Evolutionary conservation across 2,329 filamentous ascomycete genomes (phyloP).

Genomic region (Paecilomyces variotii): DNA sequence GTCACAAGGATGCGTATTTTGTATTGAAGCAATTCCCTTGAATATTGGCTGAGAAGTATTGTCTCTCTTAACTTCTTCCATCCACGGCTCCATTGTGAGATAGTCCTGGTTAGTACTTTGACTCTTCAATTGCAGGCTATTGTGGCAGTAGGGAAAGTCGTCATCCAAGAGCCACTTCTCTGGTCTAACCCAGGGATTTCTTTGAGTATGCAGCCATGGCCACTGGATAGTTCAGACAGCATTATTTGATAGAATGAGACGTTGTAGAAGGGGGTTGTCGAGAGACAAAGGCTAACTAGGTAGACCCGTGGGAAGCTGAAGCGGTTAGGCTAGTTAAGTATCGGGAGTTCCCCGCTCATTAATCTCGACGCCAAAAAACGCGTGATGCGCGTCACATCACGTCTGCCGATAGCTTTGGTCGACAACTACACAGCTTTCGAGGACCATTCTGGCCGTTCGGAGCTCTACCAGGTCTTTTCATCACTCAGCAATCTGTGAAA

Average conservation of each 20-base stretch:
- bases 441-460: background rate
- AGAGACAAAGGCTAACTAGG: no score
- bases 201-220: background rate
- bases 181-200: background rate
- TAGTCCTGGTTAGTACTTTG: background rate
- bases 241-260: background rate
- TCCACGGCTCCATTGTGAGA: background rate
- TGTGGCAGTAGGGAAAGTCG: background rate
- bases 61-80: background rate
- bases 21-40: background rate
- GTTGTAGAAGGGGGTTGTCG: background rate
- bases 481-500: background rate
- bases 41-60: background rate
- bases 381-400: conserved; percentile 4
- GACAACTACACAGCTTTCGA: background rate
- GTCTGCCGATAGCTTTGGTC: background rate
- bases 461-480: background rate
- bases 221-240: background rate
- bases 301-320: background rate
- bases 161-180: no score
- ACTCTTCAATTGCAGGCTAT: background rate
- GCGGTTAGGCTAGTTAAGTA: conserved; percentile 5
- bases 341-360: background rate
- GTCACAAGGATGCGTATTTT: background rate
- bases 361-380: conserved; percentile 4